A percentile compares a stretch with the other conserved stretches of the same genome.
These are phyloP conservation scores for Steccherinum ochraceum DNA, from an alignment of 768 basidiomycete genomes.

Conservation along the genomic window DNA sequence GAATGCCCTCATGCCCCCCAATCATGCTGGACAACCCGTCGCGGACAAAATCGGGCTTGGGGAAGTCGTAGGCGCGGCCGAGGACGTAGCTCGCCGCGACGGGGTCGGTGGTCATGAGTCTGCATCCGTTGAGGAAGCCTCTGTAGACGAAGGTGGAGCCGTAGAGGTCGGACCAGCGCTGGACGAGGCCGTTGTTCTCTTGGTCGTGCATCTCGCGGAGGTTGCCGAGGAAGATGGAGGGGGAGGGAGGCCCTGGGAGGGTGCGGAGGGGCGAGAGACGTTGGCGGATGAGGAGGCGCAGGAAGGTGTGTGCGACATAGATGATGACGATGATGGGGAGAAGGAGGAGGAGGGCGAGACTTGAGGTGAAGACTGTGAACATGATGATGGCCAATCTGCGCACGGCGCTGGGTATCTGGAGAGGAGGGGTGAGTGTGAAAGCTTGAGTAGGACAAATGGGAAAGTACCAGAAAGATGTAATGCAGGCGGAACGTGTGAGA, in stretches of 20 bases:
- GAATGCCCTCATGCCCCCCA: constrained; percentile 40
- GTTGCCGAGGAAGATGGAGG: constrained; percentile 46
- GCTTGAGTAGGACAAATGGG: not conserved
- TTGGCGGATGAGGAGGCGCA: constrained; percentile 39
- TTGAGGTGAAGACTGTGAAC: not conserved
- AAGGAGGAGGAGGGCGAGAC: constrained; percentile 8
- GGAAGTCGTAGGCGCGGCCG: constrained; percentile 47
- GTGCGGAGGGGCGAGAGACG: constrained; percentile 39
- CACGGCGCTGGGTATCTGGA: not conserved
- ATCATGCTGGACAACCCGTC: constrained; percentile 47
- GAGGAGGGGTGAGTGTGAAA: not conserved
- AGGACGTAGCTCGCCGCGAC: constrained; percentile 54
- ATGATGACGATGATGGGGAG: constrained; percentile 17
- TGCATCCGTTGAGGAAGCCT: constrained; percentile 43
- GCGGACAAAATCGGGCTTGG: constrained; percentile 54
- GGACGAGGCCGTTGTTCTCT: constrained; percentile 47
- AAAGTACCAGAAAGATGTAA: too few relatives aligned
- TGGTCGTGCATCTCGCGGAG: constrained; percentile 49
- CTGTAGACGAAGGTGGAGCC: constrained; percentile 48
- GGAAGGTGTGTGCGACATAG: constrained; percentile 30
- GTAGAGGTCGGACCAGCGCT: constrained; percentile 37
- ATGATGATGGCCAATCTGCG: too few relatives aligned
- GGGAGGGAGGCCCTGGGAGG: constrained; percentile 40
- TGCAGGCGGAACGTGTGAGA: too few relatives aligned
- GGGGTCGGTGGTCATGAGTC: constrained; percentile 56